Conservation (phyloP, 2,329 filamentous ascomycete species). For the Zopfia rhizophila region DNA sequence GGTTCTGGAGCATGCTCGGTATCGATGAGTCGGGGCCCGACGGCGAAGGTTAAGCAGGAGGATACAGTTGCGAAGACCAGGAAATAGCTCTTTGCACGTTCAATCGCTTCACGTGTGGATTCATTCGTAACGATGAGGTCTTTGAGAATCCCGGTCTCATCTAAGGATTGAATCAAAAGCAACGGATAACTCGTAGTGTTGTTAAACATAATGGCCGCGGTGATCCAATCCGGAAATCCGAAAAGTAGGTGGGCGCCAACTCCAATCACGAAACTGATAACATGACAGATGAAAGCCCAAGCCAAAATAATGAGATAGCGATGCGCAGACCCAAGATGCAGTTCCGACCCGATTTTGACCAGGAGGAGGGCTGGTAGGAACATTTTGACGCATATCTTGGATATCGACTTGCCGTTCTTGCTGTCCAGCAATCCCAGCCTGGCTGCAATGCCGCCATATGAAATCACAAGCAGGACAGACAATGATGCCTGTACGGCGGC, state of each 20-base stretch:
- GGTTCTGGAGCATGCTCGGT: constrained; percentile 41
- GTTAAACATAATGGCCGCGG: constrained; percentile 65
- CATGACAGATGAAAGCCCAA: constrained; percentile 62
- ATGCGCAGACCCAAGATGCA: constrained; percentile 57
- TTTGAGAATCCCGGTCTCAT: constrained; percentile 66
- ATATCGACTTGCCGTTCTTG: constrained; percentile 62
- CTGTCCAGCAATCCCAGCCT: constrained; percentile 59
- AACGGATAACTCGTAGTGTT: constrained; percentile 65
- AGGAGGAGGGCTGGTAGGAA: constrained; percentile 65
- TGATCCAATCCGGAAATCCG: constrained; percentile 63
- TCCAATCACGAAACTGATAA: constrained; percentile 60
- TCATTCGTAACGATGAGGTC: constrained; percentile 57
- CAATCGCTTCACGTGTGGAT: constrained; percentile 58
- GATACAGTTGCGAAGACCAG: constrained; percentile 71
- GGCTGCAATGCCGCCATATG: constrained; percentile 61
- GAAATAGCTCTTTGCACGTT: constrained; percentile 72
- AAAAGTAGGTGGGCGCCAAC: constrained; percentile 55
- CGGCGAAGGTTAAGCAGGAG: constrained; percentile 70
- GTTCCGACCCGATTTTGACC: constrained; percentile 62
- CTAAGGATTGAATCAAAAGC: constrained; percentile 61
- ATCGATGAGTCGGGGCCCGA: constrained; percentile 69
- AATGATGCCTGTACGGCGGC: constrained; percentile 65
- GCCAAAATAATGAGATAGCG: constrained; percentile 61
- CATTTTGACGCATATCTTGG: constrained; percentile 62
- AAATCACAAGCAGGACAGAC: constrained; percentile 64